A percentile compares a stretch with the other conserved stretches of the same genome.
phyloP scores from a whole-genome alignment of 1,139 yeast genomes.

The Geotrichum citri-aurantii region DNA sequence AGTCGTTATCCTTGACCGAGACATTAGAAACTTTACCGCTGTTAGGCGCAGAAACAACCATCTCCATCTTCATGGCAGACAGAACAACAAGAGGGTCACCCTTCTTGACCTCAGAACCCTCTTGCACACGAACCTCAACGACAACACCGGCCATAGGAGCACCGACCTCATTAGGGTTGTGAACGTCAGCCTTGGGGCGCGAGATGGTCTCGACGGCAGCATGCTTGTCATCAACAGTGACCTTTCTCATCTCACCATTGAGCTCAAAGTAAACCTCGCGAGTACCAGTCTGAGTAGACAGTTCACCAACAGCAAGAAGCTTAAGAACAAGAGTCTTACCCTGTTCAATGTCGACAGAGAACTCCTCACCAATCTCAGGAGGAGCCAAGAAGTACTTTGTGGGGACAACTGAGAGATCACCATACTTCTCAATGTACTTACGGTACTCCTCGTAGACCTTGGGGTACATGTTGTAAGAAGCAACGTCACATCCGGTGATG shows the following conservation, averaged over 20 bases:
- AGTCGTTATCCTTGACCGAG: conserved; percentile 80
- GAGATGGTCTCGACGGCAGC: conserved; percentile 79
- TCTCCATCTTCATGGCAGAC: conserved; percentile 99
- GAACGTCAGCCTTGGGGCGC: conserved; percentile 84
- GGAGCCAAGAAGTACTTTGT: conserved; percentile 86
- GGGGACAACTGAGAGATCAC: conserved; percentile 91
- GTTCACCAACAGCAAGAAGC: conserved; percentile 88
- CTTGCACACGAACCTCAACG: conserved; percentile 85
- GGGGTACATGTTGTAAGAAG: conserved; percentile 96
- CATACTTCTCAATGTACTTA: conserved; percentile 68
- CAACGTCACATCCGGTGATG: conserved; percentile 81
- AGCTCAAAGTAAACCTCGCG: conserved; percentile 97
- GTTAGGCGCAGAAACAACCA: conserved; percentile 92
- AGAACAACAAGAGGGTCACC: conserved; percentile 94
- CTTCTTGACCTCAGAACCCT: conserved; percentile 84
- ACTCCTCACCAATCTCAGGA: conserved; percentile 81
- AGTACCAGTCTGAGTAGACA: conserved; percentile 75
- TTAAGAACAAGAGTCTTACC: conserved; percentile 92
- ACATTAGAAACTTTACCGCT: conserved; percentile 78
- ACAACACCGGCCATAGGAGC: conserved; percentile 99
- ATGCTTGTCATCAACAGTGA: conserved; percentile 80
- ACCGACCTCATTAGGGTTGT: conserved; percentile 87
- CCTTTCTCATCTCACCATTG: conserved; percentile 97
- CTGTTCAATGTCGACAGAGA: conserved; percentile 82
- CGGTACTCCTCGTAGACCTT: conserved; percentile 88